phyloP scores from a whole-genome alignment of 176 grass and related monocot genomes.

The Oryza coarctata region DNA sequence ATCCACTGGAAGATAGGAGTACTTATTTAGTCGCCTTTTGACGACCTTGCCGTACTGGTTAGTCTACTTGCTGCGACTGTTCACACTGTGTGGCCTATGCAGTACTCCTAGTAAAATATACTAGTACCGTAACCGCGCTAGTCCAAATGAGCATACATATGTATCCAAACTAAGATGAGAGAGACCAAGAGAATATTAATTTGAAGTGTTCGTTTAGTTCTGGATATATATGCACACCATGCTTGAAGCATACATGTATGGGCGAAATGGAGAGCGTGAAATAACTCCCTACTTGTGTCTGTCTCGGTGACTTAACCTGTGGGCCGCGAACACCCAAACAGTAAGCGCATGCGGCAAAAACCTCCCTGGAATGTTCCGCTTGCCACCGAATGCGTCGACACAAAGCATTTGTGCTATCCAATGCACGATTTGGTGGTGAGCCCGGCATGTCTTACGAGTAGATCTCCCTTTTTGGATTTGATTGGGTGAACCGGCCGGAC shows the following conservation, averaged over 20 bases:
- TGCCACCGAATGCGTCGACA: constrained; percentile 13
- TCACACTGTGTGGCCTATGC: too few species aligned
- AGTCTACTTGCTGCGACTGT: not conserved
- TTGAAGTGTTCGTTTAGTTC: too few species aligned
- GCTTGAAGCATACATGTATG: not conserved
- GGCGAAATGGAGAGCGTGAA: not conserved
- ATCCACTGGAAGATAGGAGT: not conserved
- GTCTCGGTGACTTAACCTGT: not conserved
- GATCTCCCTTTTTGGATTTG: constrained; percentile 24
- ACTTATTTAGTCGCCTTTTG: not conserved
- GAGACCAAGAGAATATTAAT: not conserved
- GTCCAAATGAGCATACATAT: not conserved
- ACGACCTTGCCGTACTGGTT: not conserved
- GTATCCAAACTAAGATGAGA: not conserved
- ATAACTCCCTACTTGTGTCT: not conserved
- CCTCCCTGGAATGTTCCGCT: constrained; percentile 18
- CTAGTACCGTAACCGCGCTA: not conserved
- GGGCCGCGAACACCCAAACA: not conserved
- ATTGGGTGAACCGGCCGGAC: not conserved
- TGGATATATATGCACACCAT: not conserved
- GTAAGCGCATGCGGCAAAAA: constrained; percentile 19
- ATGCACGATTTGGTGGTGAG: constrained; percentile 12
- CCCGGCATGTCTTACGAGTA: constrained; percentile 1
- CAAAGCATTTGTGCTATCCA: not conserved
- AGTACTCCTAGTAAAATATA: too few species aligned